Percentiles rank a stretch among this genome's conserved stretches.
Evolutionary conservation across 768 basidiomycete species (phyloP).

Genomic region (Bullera alba): DNA sequence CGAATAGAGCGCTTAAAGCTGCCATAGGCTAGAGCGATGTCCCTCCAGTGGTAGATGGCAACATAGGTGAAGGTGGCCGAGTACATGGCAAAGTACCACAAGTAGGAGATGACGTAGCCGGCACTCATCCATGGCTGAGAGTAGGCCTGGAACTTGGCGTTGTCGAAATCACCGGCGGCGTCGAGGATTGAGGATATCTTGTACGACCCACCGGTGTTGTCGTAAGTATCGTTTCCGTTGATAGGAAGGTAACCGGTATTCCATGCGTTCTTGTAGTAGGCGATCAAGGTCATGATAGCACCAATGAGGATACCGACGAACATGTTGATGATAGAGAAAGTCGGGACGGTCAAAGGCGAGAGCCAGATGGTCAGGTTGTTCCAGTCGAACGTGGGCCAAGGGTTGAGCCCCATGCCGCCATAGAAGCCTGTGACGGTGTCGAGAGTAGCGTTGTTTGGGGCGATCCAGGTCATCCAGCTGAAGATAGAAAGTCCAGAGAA

Average conservation of each 20-base stretch:
- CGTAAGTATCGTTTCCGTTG: slow-evolving; percentile 45
- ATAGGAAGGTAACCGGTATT: slow-evolving; percentile 45
- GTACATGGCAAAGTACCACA: slow-evolving; percentile 50
- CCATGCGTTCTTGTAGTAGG: slow-evolving; percentile 26
- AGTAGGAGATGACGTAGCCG: slow-evolving; percentile 49
- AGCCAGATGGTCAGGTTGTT: slow-evolving; percentile 32
- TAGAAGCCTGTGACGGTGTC: slow-evolving; percentile 36
- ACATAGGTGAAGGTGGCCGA: slow-evolving; percentile 1
- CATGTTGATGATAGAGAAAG: slow-evolving; percentile 49
- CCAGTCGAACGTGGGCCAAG: slow-evolving; percentile 48
- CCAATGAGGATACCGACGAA: slow-evolving; percentile 47
- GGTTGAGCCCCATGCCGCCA: slow-evolving; percentile 45
- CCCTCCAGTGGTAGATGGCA: not conserved
- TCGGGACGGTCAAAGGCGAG: slow-evolving; percentile 46
- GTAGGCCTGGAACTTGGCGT: slow-evolving; percentile 51
- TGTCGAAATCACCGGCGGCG: slow-evolving; percentile 44
- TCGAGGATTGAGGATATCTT: slow-evolving; percentile 50
- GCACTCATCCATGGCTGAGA: slow-evolving; percentile 50
- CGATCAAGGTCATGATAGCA: slow-evolving; percentile 5
- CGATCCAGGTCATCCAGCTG: slow-evolving; percentile 48
- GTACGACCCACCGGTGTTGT: slow-evolving; percentile 53
- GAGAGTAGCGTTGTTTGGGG: slow-evolving; percentile 45
- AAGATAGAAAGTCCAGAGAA: slow-evolving; percentile 25
- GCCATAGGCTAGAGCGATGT: not conserved
- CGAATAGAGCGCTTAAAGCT: not conserved